Evolutionary conservation across 805 yeast genomes (phyloP), one percentile per base, ranked within the genome.

Genomic region (Pichia nakasei): DNA sequence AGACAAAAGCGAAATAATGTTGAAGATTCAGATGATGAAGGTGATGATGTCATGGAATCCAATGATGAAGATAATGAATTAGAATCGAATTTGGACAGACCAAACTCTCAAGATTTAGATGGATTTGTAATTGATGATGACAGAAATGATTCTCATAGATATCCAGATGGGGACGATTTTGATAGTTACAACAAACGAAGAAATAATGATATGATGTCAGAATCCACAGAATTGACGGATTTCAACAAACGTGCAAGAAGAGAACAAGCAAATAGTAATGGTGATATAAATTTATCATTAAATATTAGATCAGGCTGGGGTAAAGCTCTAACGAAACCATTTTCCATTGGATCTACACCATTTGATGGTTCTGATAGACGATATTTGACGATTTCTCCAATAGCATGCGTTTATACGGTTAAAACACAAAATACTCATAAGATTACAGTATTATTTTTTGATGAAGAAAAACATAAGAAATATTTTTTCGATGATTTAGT

Each of bases 311-410:
- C 39, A 17, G 48, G 48, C n/a, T 45, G 48, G 48, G 45, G 45
- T 29, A 40, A 34, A 31, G 19, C 37, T 17, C 22, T 41, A n/a
- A 36, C 45, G 8, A 67, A 64, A 38, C 89, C 96, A 0, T 82
- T 79, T 52, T 86, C 95, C 3, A 84, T 86, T 1, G 97, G 97
- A 1, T 76, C 83, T 7, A 91, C 97, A 0, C 95, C 96, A 0
- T 88, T 89, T 82, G 62, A 63, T 27, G 44, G 47, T 20, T 64
- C 66, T 41, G 68, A 78, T 42, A 75, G 91, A 61, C 70, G 96
- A 43, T 89, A 87, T 54, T 63, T 91, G 35, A 78, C 87, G 19
- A 85, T 89, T 72, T 85, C 85, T 53, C 69, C 82, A 9, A 66
- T 79, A 24, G 98, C 97, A 0, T 85, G 85, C 57, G 82, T 80